Evolutionary conservation across 441 rosid genomes (phyloP).

Genomic region (Melastoma candidum): DNA sequence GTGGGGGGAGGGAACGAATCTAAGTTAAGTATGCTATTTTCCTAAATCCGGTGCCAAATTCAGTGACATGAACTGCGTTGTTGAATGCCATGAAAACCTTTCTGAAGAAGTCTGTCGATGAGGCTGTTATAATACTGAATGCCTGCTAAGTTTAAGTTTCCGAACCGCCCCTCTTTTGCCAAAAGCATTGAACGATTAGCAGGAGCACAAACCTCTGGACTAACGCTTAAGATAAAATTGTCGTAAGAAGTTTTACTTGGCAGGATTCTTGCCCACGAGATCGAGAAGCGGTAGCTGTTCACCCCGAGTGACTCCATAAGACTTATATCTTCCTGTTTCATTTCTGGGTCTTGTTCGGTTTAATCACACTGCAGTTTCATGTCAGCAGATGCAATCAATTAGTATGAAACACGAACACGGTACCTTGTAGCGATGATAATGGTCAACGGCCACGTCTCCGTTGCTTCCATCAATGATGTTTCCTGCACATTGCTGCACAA

Average conservation of each 20-base stretch:
- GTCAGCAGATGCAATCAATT: too few relatives aligned
- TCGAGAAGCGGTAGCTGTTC: conserved; percentile 55
- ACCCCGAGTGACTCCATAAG: conserved; percentile 52
- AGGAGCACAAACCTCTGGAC: not conserved
- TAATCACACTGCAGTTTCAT: too few relatives aligned
- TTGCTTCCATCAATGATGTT: conserved; percentile 43
- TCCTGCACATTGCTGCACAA: conserved; percentile 21
- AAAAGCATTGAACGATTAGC: not conserved
- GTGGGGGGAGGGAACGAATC: not conserved
- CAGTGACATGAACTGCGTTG: too few relatives aligned
- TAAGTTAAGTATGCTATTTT: too few relatives aligned
- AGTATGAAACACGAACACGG: not conserved
- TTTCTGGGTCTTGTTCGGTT: not conserved
- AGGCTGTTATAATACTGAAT: conserved; percentile 35
- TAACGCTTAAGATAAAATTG: too few relatives aligned
- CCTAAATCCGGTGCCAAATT: too few relatives aligned
- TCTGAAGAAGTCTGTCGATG: conserved; percentile 31
- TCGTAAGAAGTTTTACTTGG: conserved; percentile 33
- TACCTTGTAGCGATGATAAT: conserved; percentile 51
- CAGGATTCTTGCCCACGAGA: conserved; percentile 66
- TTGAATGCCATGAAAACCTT: not conserved
- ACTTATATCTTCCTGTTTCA: conserved; percentile 44
- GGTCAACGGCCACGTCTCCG: conserved; percentile 55
- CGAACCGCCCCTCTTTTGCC: conserved; percentile 52
- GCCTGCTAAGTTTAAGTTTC: conserved; percentile 44